A percentile compares a stretch with the other conserved stretches of the same genome.
phyloP scores from a whole-genome alignment of 805 yeast species.

The Debaryomyces maramus region DNA sequence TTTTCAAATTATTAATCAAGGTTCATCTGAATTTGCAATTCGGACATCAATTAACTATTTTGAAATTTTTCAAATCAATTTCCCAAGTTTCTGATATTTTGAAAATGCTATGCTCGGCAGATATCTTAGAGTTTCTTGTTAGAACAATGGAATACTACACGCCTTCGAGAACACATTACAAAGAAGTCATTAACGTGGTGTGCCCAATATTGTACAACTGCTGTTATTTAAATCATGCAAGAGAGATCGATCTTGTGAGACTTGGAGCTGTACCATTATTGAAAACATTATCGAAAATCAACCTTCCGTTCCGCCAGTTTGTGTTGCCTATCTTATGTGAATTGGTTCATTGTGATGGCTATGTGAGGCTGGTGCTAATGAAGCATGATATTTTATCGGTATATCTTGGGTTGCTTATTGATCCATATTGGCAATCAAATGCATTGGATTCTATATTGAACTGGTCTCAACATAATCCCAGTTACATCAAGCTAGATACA shows the following conservation, averaged over 20 bases:
- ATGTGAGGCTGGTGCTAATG: conserved; percentile 37
- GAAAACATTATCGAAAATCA: conserved; percentile 36
- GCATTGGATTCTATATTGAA: conserved; percentile 50
- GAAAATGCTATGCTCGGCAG: conserved; percentile 35
- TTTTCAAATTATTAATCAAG: conserved; percentile 43
- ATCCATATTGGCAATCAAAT: conserved; percentile 59
- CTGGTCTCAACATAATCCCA: conserved; percentile 36
- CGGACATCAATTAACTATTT: conserved; percentile 36
- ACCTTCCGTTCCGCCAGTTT: conserved; percentile 50
- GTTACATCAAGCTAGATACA: conserved; percentile 20
- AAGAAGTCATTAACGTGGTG: conserved; percentile 43
- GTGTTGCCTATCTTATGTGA: conserved; percentile 55
- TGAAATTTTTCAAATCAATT: conserved; percentile 47
- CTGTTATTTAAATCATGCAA: conserved; percentile 46
- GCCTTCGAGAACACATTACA: conserved; percentile 30
- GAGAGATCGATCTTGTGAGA: conserved; percentile 47
- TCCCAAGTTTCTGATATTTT: conserved; percentile 36
- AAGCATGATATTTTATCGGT: conserved; percentile 37
- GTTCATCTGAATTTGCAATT: conserved; percentile 32
- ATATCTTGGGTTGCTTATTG: conserved; percentile 43
- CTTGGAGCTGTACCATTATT: conserved; percentile 50
- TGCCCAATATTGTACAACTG: conserved; percentile 53
- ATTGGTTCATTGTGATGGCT: conserved; percentile 45
- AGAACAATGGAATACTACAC: conserved; percentile 25
- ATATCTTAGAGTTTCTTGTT: conserved; percentile 46